Base-by-base conservation (phyloP, 2,329 filamentous ascomycete species). In the Sclerotiophoma versabilis region DNA sequence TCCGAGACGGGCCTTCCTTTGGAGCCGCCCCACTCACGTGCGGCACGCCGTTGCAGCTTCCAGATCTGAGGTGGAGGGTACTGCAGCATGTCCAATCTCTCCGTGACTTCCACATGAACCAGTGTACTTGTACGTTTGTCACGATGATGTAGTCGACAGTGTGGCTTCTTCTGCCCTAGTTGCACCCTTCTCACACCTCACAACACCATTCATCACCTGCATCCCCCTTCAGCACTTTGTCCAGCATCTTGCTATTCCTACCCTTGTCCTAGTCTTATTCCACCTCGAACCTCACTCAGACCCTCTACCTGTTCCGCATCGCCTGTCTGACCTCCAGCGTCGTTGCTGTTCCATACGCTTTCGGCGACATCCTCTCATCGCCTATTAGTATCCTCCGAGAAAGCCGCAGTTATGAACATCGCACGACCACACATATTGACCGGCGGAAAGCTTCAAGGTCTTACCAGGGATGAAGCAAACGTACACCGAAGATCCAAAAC, bases 381-480 rank as follows among this genome's bases (percentile, higher is more conserved):
- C 55, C 50, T 53, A 51, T 38, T 49, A 36, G 44, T 45, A 49
- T 37, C 34, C 37, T 42, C 50, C 53, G 42, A 39, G 36, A 53
- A 47, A 49, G 34, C 53, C 39, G 36, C 57, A 57, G 54, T 49
- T 48, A 79, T 78, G 75, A 77, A 77, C 64, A 65, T 74, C 68
- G 66, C 57, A 57, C 53, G 5, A 20, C 32, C 48, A 34, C 41
- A 34, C 38, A 23, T 30, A 73, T 58, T 58, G 57, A 33, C 73
- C 70, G 11, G 54, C 75, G 30, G 64, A 68, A 36, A 70, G 62
- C 64, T 70, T 73, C 57, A 65, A 76, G 55, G 69, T 71, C 39
- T 60, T 79, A 34, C 73, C 76, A 27, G 73, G 73, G 56, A 77
- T 76, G 68, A 75, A 70, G 59, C 48, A 65, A 17, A 57, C 61